A percentile compares a stretch with the other conserved stretches of the same genome.
Evolutionary conservation across 2,329 filamentous ascomycete genomes (phyloP).

Genomic region (Cladophialophora psammophila): DNA sequence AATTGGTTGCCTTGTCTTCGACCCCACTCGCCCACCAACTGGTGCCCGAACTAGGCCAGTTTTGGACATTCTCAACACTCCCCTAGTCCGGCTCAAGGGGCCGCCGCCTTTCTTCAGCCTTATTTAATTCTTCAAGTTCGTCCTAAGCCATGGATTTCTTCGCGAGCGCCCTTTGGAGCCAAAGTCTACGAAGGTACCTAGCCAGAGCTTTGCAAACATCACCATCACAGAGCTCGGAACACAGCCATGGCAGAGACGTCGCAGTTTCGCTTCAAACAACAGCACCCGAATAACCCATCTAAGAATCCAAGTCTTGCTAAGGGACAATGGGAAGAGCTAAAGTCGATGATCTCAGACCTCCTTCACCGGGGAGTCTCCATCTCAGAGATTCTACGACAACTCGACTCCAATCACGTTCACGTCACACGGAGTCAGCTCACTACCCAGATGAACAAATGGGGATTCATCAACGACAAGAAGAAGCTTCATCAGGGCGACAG

Average conservation of each 20-base stretch:
- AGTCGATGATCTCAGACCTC: neutral
- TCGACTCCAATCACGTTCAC: neutral
- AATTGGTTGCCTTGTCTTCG: neutral
- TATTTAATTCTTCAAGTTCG: neutral
- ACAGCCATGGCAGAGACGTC: neutral
- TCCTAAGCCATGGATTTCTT: neutral
- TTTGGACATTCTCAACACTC: neutral
- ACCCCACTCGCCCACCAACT: neutral
- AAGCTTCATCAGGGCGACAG: neutral
- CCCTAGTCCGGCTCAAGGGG: neutral
- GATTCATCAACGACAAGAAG: neutral
- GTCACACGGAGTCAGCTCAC: constrained; percentile 1
- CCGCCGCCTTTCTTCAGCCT: neutral
- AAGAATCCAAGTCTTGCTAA: constrained; percentile 1
- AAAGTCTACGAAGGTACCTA: neutral
- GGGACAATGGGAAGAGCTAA: neutral
- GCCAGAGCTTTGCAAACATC: neutral
- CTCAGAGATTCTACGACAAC: neutral
- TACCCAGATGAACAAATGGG: neutral
- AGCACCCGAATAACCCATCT: neutral
- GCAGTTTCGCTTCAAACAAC: neutral
- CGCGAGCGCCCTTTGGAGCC: neutral
- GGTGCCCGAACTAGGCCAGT: neutral
- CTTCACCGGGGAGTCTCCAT: neutral
- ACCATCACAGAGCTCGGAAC: neutral